These are phyloP conservation scores for Thamnidium elegans DNA, from an alignment of 192 early-diverging fungal species.

Conservation along the genomic window DNA sequence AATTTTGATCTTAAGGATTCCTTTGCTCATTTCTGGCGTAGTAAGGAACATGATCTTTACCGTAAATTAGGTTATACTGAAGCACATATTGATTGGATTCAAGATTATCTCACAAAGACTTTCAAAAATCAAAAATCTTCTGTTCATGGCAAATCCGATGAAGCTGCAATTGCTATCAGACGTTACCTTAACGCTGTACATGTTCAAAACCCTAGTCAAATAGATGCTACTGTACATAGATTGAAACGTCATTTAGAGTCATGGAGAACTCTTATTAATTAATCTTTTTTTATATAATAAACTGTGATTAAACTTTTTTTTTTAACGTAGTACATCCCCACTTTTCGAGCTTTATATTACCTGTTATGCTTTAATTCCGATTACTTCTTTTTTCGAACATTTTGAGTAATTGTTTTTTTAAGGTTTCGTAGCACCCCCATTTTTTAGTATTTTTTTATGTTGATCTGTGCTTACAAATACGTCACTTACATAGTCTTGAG, in stretches of 20 bases:
- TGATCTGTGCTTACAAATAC: too few relatives aligned
- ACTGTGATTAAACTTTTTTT: neutral
- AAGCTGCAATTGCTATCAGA: neutral
- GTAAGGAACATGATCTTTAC: neutral
- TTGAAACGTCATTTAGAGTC: neutral
- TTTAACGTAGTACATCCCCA: conserved; percentile 7
- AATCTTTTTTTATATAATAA: neutral
- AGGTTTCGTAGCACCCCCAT: too few relatives aligned
- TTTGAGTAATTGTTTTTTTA: too few relatives aligned
- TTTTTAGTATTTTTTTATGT: too few relatives aligned
- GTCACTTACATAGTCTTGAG: too few relatives aligned
- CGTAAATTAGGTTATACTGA: conserved; percentile 16
- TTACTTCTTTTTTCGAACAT: too few relatives aligned
- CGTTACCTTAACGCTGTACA: conserved; percentile 1
- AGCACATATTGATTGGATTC: conserved; percentile 17
- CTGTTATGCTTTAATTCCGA: too few relatives aligned
- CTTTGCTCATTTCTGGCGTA: conserved; percentile 5
- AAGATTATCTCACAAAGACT: conserved; percentile 2
- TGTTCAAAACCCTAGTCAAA: conserved; percentile 8
- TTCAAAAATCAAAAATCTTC: conserved; percentile 10
- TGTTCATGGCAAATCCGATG: neutral
- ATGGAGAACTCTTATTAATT: neutral
- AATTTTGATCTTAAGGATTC: too few relatives aligned
- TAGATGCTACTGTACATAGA: conserved; percentile 8
- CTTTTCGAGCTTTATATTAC: conserved; percentile 7